phyloP scores from a whole-genome alignment of 495 filamentous ascomycete genomes.

The Pyrenula massariospora region DNA sequence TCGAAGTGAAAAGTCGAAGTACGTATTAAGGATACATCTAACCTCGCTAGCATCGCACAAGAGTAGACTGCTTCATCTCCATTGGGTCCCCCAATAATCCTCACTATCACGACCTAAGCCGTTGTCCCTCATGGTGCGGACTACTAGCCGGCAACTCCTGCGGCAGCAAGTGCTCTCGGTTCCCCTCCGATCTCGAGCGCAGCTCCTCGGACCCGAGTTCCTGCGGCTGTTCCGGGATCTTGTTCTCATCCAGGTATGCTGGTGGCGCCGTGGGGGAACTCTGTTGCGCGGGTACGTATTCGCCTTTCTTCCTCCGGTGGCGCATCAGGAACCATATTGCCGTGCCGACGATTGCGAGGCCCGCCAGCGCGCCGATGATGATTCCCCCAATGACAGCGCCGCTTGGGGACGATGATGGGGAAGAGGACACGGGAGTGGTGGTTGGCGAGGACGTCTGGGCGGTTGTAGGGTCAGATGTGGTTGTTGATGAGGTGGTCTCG shows the following conservation, averaged over 20 bases:
- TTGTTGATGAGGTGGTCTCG: not conserved
- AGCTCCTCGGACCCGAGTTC: not conserved
- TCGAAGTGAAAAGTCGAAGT: too few relatives aligned
- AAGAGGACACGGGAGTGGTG: not conserved
- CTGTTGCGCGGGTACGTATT: not conserved
- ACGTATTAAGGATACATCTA: too few relatives aligned
- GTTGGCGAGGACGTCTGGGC: not conserved
- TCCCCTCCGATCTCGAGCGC: not conserved
- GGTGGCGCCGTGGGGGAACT: not conserved
- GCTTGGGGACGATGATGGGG: not conserved
- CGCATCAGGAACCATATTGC: not conserved
- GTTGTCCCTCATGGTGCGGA: too few relatives aligned
- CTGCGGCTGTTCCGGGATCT: not conserved
- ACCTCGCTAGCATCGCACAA: too few relatives aligned
- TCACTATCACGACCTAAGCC: too few relatives aligned
- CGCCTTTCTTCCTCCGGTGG: not conserved
- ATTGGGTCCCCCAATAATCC: too few relatives aligned
- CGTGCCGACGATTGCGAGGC: not conserved
- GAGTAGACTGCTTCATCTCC: too few relatives aligned
- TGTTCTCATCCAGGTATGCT: not conserved
- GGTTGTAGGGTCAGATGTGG: not conserved
- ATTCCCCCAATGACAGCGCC: not conserved
- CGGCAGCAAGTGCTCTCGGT: constrained; percentile 34
- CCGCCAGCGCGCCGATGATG: not conserved
- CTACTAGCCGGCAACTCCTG: constrained; percentile 63